Base-by-base conservation (phyloP, 2,329 filamentous ascomycete species). In the Macrophomina phaseolina region DNA sequence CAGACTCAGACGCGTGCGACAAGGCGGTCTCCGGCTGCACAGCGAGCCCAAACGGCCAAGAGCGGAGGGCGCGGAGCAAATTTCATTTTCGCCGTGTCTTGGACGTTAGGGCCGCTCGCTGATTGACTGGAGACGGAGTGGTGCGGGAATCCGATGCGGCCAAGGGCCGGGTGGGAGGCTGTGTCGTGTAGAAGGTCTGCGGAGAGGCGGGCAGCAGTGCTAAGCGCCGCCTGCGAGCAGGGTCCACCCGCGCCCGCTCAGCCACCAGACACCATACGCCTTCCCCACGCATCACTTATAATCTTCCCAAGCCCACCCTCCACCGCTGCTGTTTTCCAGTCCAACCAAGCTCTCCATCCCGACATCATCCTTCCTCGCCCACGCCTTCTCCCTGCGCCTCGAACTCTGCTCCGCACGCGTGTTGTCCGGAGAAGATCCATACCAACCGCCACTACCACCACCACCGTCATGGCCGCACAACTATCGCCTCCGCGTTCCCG, bases 381-480 rank as follows among this genome's bases (percentile, higher is more conserved):
- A 1, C 23, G 23, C 23, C 23, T 23, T 23, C 23, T 3, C 23
- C 23, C 2, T 3, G 2, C 23, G 23, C 23, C 23, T 23, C 23
- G 23, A 23, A 23, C 23, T 23, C 23, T 23, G 23, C 23, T 23
- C 23, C 23, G 23, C 23, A 23, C 23, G 23, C 23, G 2, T 23
- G 23, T 23, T 23, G 23, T 23, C 23, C 23, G 23, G 23, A 23
- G 23, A 23, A 18, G 18, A 23, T 23, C 23, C 23, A 23, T 23
- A 23, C 23, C 23, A 23, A 23, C 23, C 23, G 23, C 23, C 23
- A 18, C 18, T 18, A 18, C 12, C 30, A 34, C 8, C 23, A 28
- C 8, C 36, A 12, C 28, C 51, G n/a, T 34, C 23, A 78, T 78
- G 77, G 38, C 42, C 45, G 58, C 48, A 18, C 52, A 53, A 42